Percentiles rank a stretch among this genome's conserved stretches.
Evolutionary conservation across 345 rosid species (phyloP).

Genomic region (Populus ilicifolia): DNA sequence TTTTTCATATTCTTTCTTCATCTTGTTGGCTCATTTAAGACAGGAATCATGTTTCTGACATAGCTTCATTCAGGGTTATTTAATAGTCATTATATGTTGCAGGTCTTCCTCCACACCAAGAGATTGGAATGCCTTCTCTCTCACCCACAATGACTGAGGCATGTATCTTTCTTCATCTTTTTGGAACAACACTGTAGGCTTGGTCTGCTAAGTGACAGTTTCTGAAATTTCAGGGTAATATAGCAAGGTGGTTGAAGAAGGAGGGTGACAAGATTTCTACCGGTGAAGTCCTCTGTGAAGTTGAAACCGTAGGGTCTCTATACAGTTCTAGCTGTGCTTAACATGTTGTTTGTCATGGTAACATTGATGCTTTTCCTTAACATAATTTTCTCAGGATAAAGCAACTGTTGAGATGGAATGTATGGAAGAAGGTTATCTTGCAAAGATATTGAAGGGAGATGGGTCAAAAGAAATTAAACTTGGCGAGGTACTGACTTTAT

Average conservation of each 20-base stretch:
- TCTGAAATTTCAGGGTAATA: conserved; percentile 70
- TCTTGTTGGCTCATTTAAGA: neutral
- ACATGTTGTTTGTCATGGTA: conserved; percentile 4
- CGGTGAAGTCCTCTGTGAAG: conserved; percentile 99
- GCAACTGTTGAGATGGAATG: conserved; percentile 99
- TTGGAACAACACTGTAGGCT: conserved; percentile 1
- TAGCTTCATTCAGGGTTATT: neutral
- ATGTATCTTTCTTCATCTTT: conserved; percentile 19
- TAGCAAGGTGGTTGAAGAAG: conserved; percentile 95
- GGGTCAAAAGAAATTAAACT: conserved; percentile 93
- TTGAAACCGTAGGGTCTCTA: conserved; percentile 74
- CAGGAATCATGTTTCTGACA: no score
- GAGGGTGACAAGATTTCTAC: conserved; percentile 84
- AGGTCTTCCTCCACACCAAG: conserved; percentile 95
- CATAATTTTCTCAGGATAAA: conserved; percentile 59
- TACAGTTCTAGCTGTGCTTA: conserved; percentile 10
- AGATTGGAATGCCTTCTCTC: conserved; percentile 99
- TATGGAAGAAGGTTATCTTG: conserved; percentile 98
- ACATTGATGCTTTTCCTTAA: conserved; percentile 2
- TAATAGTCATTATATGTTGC: conserved; percentile 16
- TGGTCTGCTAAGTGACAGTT: conserved; percentile 15
- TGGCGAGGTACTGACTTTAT: conserved; percentile 64
- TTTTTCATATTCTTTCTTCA: neutral
- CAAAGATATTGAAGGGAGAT: conserved; percentile 80
- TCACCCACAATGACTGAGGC: conserved; percentile 99